Evolutionary conservation across 1,284 basidiomycete species (phyloP), one percentile per base, ranked within the genome.

Genomic region (Cryptococcus sp.): DNA sequence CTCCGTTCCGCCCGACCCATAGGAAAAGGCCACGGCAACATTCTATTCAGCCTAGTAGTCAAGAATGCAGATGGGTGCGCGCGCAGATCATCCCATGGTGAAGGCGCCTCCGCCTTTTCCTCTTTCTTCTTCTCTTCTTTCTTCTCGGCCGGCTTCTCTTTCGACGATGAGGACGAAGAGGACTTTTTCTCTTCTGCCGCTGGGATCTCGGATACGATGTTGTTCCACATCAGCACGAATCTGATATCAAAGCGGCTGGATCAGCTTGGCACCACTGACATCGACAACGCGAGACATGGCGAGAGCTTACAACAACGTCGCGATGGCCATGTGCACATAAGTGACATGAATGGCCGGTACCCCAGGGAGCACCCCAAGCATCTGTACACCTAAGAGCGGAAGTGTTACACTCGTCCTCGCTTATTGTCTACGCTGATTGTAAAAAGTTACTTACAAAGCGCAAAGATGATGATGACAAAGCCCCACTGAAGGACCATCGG

Each of bases 211-310:
- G 66, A 55, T 10, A 60, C 58, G 46, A 64, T 59, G 8, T 69
- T 65, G 50, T 74, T 74, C 72, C 72, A 74, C 50, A 72, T 62
- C 5, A 74, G 51, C 47, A 70, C 60, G 59, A 74, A 72, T 6
- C 70, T 72, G 17, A 7, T 5, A n/a, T 45, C 6, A 22, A 40
- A n/a, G n/a, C 15, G 54, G 50, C 52, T 47, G 47, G 25, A 35
- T 15, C n/a, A 59, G 30, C 17, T 50, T 17, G 25, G 25, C 25
- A 25, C 25, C 25, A 3, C 3, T 25, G 4, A 45, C 25, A 13
- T 22, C n/a, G 20, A 16, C 25, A 19, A 42, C 11, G 16, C n/a
- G 25, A 3, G 25, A 25, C 10, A 35, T 10, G 4, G 49, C n/a
- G 23, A 39, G 25, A 11, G 56, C 67, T 50, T 45, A 70, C 71